These are phyloP conservation scores for Arabidopsis lyrata DNA, from an alignment of 441 rosid genomes.

Conservation along the genomic window DNA sequence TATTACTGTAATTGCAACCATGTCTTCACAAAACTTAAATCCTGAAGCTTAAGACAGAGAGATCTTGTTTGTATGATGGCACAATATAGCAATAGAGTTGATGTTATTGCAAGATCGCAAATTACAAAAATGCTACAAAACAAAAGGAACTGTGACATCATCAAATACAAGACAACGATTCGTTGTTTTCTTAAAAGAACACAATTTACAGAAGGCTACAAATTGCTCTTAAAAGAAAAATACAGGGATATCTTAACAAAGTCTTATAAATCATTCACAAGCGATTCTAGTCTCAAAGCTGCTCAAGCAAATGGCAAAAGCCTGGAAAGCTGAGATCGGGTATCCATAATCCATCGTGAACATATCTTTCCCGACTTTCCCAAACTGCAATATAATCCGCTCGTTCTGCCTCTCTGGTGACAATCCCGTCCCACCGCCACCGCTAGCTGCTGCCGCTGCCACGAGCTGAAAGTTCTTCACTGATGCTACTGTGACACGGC, in stretches of 20 bases:
- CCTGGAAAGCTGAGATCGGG: conserved; percentile 77
- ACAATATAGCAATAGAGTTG: background rate
- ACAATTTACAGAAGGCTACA: conserved; percentile 31
- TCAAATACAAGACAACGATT: background rate
- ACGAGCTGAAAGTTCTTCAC: conserved; percentile 66
- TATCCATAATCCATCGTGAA: conserved; percentile 82
- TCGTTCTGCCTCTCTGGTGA: conserved; percentile 49
- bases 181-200: conserved; percentile 3
- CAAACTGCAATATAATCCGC: conserved; percentile 71
- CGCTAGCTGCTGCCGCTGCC: conserved; percentile 47
- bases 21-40: conserved; percentile 13
- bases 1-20: conserved; percentile 23
- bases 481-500: conserved; percentile 75
- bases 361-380: conserved; percentile 75
- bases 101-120: background rate
- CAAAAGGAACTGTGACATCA: background rate
- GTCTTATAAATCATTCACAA: conserved; percentile 52
- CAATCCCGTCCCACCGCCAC: conserved; percentile 41
- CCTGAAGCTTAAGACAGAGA: background rate
- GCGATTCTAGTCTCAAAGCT: conserved; percentile 81
- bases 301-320: conserved; percentile 77
- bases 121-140: background rate
- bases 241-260: background rate
- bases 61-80: background rate
- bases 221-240: conserved; percentile 5